phyloP scores from a whole-genome alignment of 768 basidiomycete genomes.

The Hypholoma sublateritium region DNA sequence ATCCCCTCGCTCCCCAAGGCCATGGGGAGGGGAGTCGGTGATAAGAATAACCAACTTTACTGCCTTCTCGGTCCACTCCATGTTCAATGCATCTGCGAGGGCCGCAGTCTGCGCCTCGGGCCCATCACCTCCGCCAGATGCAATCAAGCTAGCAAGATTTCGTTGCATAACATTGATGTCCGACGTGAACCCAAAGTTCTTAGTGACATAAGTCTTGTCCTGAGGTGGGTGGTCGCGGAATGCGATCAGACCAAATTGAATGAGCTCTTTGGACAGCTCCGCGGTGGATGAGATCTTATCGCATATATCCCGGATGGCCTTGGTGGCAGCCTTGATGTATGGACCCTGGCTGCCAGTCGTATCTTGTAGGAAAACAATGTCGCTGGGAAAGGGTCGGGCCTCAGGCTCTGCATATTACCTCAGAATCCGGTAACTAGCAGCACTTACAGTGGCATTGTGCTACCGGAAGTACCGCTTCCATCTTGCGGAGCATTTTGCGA shows the following conservation, averaged over 20 bases:
- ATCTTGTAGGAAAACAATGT: slow-evolving; percentile 52
- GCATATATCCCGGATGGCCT: slow-evolving; percentile 52
- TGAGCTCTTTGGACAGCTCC: slow-evolving; percentile 42
- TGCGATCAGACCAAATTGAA: slow-evolving; percentile 49
- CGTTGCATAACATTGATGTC: slow-evolving; percentile 44
- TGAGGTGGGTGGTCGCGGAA: slow-evolving; percentile 61
- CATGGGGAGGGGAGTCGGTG: slow-evolving; percentile 61
- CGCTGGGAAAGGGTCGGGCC: slow-evolving; percentile 19
- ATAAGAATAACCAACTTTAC: slow-evolving; percentile 56
- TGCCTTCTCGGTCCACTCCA: slow-evolving; percentile 49
- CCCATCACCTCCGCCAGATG: slow-evolving; percentile 49
- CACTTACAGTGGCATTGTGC: slow-evolving; percentile 14
- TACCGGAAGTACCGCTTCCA: background rate
- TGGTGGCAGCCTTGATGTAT: slow-evolving; percentile 41
- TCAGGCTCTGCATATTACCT: background rate
- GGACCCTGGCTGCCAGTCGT: slow-evolving; percentile 45
- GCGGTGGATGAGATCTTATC: slow-evolving; percentile 50
- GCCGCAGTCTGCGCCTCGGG: slow-evolving; percentile 61
- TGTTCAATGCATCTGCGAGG: slow-evolving; percentile 43
- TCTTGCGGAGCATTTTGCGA: background rate
- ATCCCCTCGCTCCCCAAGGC: slow-evolving; percentile 54
- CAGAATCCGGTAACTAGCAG: no score
- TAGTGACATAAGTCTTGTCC: slow-evolving; percentile 50
- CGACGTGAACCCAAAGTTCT: slow-evolving; percentile 49
- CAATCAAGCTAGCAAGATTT: slow-evolving; percentile 40